These are phyloP conservation scores for Kuraishia piskuri DNA, from an alignment of 805 yeast genomes.

Conservation along the genomic window DNA sequence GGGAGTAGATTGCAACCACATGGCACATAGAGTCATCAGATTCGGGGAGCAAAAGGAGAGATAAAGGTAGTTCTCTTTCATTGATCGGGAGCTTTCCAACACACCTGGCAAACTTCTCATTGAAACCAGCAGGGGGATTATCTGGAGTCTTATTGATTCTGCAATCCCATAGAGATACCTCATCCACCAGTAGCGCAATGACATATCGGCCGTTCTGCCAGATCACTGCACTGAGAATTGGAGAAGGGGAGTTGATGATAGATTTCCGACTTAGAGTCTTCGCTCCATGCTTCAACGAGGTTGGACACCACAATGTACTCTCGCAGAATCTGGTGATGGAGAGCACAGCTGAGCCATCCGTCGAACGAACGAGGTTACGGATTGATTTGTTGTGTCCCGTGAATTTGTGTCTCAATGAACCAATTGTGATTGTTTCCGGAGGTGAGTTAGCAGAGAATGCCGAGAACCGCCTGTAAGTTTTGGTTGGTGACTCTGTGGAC, in stretches of 20 bases:
- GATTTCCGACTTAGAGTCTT: conserved; percentile 27
- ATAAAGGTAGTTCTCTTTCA: conserved; percentile 9
- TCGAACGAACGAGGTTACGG: conserved; percentile 53
- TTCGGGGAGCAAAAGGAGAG: conserved; percentile 30
- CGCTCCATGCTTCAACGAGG: conserved; percentile 15
- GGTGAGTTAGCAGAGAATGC: not conserved
- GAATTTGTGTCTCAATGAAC: conserved; percentile 41
- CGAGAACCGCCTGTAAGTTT: not conserved
- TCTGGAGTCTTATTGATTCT: conserved; percentile 10
- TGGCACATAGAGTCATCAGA: conserved; percentile 22
- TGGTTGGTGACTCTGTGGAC: not conserved
- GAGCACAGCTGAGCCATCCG: conserved; percentile 52
- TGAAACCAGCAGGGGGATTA: not conserved
- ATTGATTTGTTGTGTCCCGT: conserved; percentile 88
- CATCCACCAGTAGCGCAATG: conserved; percentile 32
- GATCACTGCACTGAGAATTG: conserved; percentile 39
- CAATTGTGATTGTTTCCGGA: conserved; percentile 9
- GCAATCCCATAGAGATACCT: conserved; percentile 58
- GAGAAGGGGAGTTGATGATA: conserved; percentile 30
- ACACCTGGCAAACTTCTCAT: conserved; percentile 4
- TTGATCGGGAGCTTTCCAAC: not conserved
- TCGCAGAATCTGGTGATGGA: conserved; percentile 57
- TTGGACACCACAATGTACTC: conserved; percentile 52
- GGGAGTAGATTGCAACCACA: conserved; percentile 41
- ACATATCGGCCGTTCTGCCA: conserved; percentile 38